Evolutionary conservation across 2,329 filamentous ascomycete species (phyloP).

Genomic region (Claviceps sp.): DNA sequence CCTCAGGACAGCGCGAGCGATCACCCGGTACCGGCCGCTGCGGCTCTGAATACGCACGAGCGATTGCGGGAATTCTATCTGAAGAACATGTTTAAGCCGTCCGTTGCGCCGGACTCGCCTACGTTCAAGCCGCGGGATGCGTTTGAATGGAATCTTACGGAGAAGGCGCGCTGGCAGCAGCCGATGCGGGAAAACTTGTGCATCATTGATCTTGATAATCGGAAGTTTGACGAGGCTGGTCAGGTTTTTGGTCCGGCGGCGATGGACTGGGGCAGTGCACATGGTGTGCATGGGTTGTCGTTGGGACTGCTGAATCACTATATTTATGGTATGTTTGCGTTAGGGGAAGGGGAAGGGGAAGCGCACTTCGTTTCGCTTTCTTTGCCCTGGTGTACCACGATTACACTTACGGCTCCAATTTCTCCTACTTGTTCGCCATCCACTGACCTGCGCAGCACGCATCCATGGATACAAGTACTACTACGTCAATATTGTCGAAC

Average conservation of each 20-base stretch:
- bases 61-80: constrained; percentile 20
- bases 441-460: constrained; percentile 17
- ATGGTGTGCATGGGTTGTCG: constrained; percentile 23
- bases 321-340: constrained; percentile 23
- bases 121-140: constrained; percentile 20
- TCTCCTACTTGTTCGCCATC: too few species aligned
- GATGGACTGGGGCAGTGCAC: constrained; percentile 24
- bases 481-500: constrained; percentile 25
- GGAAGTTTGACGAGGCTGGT: constrained; percentile 21
- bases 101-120: constrained; percentile 13
- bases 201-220: constrained; percentile 33
- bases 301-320: constrained; percentile 31
- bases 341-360: neutral
- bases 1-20: neutral
- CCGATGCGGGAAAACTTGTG: constrained; percentile 25
- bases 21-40: neutral
- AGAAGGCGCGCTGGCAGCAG: constrained; percentile 17
- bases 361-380: neutral
- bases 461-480: constrained; percentile 36
- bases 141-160: constrained; percentile 19
- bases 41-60: neutral
- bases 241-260: constrained; percentile 21
- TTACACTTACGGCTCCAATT: too few species aligned
- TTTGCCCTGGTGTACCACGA: too few species aligned
- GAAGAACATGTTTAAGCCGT: constrained; percentile 19